These are phyloP conservation scores for Zea mays DNA, from an alignment of 176 grass and related monocot species.

Conservation along the genomic window Zm-B73-REFERENCE-NAM-5.0 NC_050099.1:215598501-215599000, in stretches of 20 bases:
- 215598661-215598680: not conserved
- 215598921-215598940: not conserved
- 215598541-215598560: not conserved
- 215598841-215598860: not conserved
- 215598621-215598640: not conserved
- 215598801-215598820: too few species aligned
- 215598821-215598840: not conserved
- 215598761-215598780: too few species aligned
- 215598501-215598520: not conserved
- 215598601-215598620: not conserved
- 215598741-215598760: too few species aligned
- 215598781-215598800: too few species aligned
- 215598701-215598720: accelerated
- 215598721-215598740: not conserved
- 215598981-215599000: not conserved
- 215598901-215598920: not conserved
- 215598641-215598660: not conserved
- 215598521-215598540: too few species aligned
- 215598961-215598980: not conserved
- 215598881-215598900: not conserved
- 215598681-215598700: not conserved
- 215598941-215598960: not conserved
- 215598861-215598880: not conserved
- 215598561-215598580: not conserved
- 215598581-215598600: not conserved